Evolutionary conservation across 2,329 filamentous ascomycete species (phyloP), one percentile per base, ranked within the genome.

Genomic region (Paramyrothecium roridum): DNA sequence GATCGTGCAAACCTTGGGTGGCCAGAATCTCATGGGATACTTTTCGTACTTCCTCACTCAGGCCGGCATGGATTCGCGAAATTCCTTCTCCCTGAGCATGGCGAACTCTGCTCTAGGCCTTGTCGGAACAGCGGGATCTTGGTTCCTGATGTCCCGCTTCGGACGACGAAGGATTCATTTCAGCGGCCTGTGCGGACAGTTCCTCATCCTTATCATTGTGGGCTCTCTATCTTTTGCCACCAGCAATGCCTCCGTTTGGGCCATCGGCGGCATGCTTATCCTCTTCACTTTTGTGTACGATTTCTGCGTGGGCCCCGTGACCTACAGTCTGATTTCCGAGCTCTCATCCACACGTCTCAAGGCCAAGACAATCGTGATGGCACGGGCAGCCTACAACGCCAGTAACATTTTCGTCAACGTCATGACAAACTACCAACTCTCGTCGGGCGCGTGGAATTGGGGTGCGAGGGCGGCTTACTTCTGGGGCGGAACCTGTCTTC

Each of bases 231-330:
- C 73, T 2, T 76, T 76, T 54, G 65, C 71, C 17, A 57, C 59
- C 1, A 52, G 62, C 11, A 73, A 71, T 48, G 59, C 59, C 2
- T 69, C 71, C 1, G 63, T 76, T 16, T 78, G 76, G 70, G 70
- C 78, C 57, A 65, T 80, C 47, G 74, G 76, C 30, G 61, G 73
- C 57, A 65, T 84, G 63, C 69, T 83, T 3, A 72, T 84, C 46
- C 64, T 80, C 43, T 82, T 79, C 60, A 80, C 78, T 0, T 79
- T 82, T 53, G 69, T 78, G 2, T 85, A 84, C 65, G 79, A 80
- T 67, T 73, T 79, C 54, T 79, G 80, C 1, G 74, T 84, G 13
- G 83, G 82, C 0, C 81, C 81, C 0, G 75, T 82, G 8, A 77
- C 77, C 4, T 84, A 82, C 64, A 74, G 75, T 1, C 68, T 84